phyloP scores from a whole-genome alignment of 805 yeast genomes.

The Candida corydali region DNA sequence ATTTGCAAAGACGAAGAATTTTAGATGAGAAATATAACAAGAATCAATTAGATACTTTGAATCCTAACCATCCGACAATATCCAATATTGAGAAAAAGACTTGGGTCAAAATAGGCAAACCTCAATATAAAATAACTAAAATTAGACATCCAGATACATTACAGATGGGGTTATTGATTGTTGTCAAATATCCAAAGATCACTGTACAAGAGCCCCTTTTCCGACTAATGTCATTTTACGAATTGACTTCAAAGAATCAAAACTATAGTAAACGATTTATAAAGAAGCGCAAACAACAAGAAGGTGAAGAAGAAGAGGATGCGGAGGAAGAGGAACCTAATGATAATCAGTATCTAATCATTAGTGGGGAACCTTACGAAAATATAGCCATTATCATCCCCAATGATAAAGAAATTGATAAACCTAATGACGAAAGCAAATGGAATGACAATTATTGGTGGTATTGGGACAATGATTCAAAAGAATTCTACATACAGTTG shows the following conservation, averaged over 20 bases:
- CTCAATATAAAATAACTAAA: constrained; percentile 65
- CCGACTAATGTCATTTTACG: constrained; percentile 75
- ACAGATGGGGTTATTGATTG: constrained; percentile 62
- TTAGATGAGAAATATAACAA: constrained; percentile 30
- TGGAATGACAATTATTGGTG: constrained; percentile 51
- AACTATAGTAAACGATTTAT: constrained; percentile 17
- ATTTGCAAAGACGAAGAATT: constrained; percentile 55
- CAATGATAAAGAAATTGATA: constrained; percentile 47
- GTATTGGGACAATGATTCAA: constrained; percentile 68
- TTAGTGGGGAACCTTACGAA: constrained; percentile 90
- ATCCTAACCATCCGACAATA: constrained; percentile 22
- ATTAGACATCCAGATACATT: constrained; percentile 58
- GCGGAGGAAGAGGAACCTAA: constrained; percentile 22
- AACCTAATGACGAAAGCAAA: constrained; percentile 19
- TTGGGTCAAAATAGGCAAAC: constrained; percentile 65
- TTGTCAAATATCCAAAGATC: constrained; percentile 52
- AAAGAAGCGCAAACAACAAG: constrained; percentile 9
- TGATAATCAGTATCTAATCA: constrained; percentile 63
- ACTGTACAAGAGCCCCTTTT: constrained; percentile 54
- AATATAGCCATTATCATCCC: constrained; percentile 76
- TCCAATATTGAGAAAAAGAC: constrained; percentile 41
- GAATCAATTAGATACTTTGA: constrained; percentile 9
- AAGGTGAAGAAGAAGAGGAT: constrained; percentile 13
- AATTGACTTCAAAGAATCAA: constrained; percentile 44
- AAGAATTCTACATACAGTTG: constrained; percentile 68